phyloP scores from a whole-genome alignment of 495 filamentous ascomycete genomes.

The Penicillium antarcticum region DNA sequence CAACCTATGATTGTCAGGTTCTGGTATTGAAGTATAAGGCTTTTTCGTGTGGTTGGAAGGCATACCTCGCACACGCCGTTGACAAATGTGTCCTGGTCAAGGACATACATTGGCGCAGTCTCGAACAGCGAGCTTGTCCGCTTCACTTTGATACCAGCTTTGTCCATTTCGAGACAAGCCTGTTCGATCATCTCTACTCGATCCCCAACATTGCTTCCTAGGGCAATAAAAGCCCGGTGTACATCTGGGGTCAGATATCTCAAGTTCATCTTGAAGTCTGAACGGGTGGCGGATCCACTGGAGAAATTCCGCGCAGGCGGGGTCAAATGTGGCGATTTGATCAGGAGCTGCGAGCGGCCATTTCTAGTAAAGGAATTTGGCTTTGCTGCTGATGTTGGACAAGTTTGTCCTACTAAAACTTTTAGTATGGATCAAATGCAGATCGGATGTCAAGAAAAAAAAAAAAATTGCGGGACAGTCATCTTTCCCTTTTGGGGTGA shows the following conservation, averaged over 20 bases:
- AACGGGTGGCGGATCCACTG: slow-evolving; percentile 10
- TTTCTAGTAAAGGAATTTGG: background rate
- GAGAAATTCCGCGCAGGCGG: slow-evolving; percentile 26
- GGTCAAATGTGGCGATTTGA: slow-evolving; percentile 1
- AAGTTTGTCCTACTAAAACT: background rate
- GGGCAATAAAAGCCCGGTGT: slow-evolving; percentile 73
- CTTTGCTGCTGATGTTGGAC: background rate
- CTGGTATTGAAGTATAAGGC: slow-evolving; percentile 2
- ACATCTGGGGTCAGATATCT: slow-evolving; percentile 10
- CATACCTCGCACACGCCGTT: slow-evolving; percentile 91
- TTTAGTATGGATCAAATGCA: background rate
- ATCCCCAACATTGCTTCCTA: slow-evolving; percentile 93
- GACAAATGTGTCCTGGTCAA: slow-evolving; percentile 81
- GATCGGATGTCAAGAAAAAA: background rate
- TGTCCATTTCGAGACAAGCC: slow-evolving; percentile 74
- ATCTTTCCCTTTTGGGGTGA: slow-evolving; percentile 9
- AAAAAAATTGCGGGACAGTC: slow-evolving; percentile 5
- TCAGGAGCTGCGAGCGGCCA: slow-evolving; percentile 5
- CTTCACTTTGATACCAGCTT: slow-evolving; percentile 65
- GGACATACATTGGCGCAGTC: slow-evolving; percentile 93
- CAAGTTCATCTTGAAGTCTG: slow-evolving; percentile 25
- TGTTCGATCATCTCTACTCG: slow-evolving; percentile 76
- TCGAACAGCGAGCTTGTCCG: slow-evolving; percentile 89
- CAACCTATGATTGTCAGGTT: slow-evolving; percentile 53
- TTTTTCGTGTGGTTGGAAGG: background rate